phyloP scores from a whole-genome alignment of 371 early-diverging fungal species.

The Amoeboaphelidium protococcarum region DNA sequence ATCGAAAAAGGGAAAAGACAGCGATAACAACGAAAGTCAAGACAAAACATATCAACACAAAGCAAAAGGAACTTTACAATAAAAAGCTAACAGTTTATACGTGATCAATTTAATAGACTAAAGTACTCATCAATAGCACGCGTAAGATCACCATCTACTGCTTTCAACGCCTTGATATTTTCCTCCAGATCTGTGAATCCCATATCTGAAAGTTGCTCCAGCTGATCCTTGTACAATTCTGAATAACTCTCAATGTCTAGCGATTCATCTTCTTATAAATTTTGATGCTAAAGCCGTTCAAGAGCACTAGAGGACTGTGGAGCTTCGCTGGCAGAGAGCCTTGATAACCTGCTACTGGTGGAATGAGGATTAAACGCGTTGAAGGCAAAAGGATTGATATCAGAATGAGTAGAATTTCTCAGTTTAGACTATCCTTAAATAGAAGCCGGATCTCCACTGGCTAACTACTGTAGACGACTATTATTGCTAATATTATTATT shows the following conservation, averaged over 20 bases:
- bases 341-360: constrained; percentile 13
- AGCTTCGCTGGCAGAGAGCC: constrained; percentile 16
- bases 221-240: constrained; percentile 33
- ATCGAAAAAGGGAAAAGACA: no score
- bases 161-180: constrained; percentile 40
- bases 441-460: constrained; percentile 1
- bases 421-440: constrained; percentile 15
- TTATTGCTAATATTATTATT: not conserved
- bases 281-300: no score
- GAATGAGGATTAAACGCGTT: constrained; percentile 8
- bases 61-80: no score
- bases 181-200: constrained; percentile 44
- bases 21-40: no score
- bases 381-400: constrained; percentile 14
- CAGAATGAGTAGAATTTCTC: no score
- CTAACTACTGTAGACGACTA: not conserved
- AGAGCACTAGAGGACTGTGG: constrained; percentile 15
- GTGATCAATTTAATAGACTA: no score
- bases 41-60: no score
- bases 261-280: no score
- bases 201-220: constrained; percentile 47
- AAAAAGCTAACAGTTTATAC: no score
- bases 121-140: no score
- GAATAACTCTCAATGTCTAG: no score
- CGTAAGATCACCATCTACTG: constrained; percentile 47